Evolutionary conservation across 441 rosid species (phyloP), one percentile per base, ranked within the genome.

Genomic region (Cnidoscolus chayamansa): DNA sequence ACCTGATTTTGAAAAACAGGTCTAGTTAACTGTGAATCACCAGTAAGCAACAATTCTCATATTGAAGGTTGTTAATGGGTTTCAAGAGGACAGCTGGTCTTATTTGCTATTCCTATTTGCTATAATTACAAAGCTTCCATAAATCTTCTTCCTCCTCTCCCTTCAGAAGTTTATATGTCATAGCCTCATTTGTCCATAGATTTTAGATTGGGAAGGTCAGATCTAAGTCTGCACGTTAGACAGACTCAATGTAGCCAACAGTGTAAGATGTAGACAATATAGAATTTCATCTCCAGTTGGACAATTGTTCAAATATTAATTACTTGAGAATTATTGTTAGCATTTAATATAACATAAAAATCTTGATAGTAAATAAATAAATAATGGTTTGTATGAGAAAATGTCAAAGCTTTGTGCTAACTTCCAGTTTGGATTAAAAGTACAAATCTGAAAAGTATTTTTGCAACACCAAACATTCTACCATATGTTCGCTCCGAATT

Each of bases 1-100:
- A 95, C 83, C 99, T 92, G 88, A 75, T 74, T 2, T 74, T 40
- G 4, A 40, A 5, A 2, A 40, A 40, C 45, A 40, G 11, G 15
- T 48, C 10, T 4, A 43, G 54, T 63, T 17, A 37, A 43, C 53
- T 40, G 63, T 19, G 10, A 50, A 55, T 50, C 37, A 43, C 63
- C 75, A 67, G 16, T 51, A 73, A 48, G 63, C 61, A 35, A 45
- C 6, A 63, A 58, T 60, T 61, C 56, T 40, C 50, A 59, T 37
- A 15, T 40, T 12, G 10, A 17, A 70, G n/a, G 57, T 35, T 16
- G 7, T 3, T 17, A 60, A 10, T 31, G 10, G 16, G 47, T 45
- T 17, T 30, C 31, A 62, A 32, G 17, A 15, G 43, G 3, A 57
- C n/a, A 20, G 19, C 43, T 56, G 55, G 40, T 3, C 20, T 47